These are phyloP conservation scores for Bryoerythrophyllum caledonicum DNA, from an alignment of 225 moss, liverwort and hornwort genomes.

Conservation along the genomic window DNA sequence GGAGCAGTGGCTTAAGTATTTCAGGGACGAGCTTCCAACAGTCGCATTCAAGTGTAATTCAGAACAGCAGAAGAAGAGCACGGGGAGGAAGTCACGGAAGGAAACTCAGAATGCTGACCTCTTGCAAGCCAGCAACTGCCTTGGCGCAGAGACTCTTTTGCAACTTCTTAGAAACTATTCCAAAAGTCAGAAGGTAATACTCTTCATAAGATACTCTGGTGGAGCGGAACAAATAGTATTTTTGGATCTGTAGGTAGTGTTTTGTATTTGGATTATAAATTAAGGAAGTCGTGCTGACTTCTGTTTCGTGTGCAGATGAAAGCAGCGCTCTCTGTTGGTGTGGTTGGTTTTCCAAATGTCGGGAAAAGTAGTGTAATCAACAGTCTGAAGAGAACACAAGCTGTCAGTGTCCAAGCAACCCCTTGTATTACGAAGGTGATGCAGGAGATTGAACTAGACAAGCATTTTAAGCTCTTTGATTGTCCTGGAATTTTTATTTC, in stretches of 20 bases:
- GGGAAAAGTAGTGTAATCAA: constrained; percentile 93
- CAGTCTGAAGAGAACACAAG: constrained; percentile 81
- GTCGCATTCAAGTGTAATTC: constrained; percentile 89
- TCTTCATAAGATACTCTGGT: background rate
- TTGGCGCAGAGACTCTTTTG: constrained; percentile 82
- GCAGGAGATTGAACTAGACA: constrained; percentile 88
- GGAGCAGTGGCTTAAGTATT: constrained; percentile 87
- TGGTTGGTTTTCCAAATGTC: constrained; percentile 93
- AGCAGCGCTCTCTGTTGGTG: constrained; percentile 72
- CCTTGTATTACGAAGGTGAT: constrained; percentile 86
- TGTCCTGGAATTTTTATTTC: constrained; percentile 88
- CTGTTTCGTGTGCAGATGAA: constrained; percentile 58
- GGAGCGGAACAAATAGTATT: background rate
- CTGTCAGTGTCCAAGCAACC: constrained; percentile 70
- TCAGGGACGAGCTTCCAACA: constrained; percentile 82
- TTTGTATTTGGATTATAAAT: background rate
- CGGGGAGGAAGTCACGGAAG: constrained; percentile 62
- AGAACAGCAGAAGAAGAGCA: constrained; percentile 60
- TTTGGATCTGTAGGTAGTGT: background rate
- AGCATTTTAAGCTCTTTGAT: constrained; percentile 81
- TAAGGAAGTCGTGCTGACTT: constrained; percentile 5
- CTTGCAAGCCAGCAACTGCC: constrained; percentile 69
- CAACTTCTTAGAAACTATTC: constrained; percentile 82
- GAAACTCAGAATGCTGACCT: constrained; percentile 44
- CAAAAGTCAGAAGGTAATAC: constrained; percentile 66